Conservation (phyloP, 805 yeast genomes). For the Hanseniaspora occidentalis region DNA sequence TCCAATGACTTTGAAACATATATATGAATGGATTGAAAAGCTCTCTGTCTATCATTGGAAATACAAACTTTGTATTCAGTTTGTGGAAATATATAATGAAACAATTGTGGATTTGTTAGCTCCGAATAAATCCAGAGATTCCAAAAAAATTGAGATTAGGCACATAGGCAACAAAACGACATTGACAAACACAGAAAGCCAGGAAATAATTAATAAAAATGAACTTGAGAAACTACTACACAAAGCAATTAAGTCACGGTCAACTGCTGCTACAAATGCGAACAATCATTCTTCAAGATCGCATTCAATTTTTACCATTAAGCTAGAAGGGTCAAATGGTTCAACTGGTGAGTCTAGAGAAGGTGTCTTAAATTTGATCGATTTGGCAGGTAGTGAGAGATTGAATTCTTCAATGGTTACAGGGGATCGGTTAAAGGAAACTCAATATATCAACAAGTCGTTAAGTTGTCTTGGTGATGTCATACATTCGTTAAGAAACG, state of each 20-base stretch:
- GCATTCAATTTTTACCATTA: slow-evolving; percentile 66
- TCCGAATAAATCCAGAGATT: slow-evolving; percentile 9
- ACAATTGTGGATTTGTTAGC: slow-evolving; percentile 53
- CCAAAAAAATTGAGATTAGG: slow-evolving; percentile 51
- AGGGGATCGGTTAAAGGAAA: slow-evolving; percentile 75
- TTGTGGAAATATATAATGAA: slow-evolving; percentile 85
- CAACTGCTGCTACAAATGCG: slow-evolving; percentile 70
- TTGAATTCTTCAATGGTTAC: slow-evolving; percentile 59
- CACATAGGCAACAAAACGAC: slow-evolving; percentile 54
- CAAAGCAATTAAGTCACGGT: slow-evolving; percentile 47
- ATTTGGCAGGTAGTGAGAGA: slow-evolving; percentile 91
- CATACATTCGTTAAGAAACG: slow-evolving; percentile 58
- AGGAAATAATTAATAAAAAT: slow-evolving; percentile 32
- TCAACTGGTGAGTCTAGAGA: slow-evolving; percentile 33
- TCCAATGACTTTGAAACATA: slow-evolving; percentile 58
- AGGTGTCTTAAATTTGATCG: slow-evolving; percentile 71
- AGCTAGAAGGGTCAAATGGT: slow-evolving; percentile 41
- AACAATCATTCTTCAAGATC: slow-evolving; percentile 86
- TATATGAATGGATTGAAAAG: slow-evolving; percentile 43
- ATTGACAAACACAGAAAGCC: slow-evolving; percentile 45
- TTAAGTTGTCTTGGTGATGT: slow-evolving; percentile 86
- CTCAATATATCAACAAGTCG: slow-evolving; percentile 81
- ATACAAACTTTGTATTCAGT: slow-evolving; percentile 55
- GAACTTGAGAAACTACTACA: slow-evolving; percentile 39
- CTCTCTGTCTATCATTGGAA: slow-evolving; percentile 48